Evolutionary conservation across 345 rosid genomes (phyloP).

Genomic region (Salix udensis): DNA sequence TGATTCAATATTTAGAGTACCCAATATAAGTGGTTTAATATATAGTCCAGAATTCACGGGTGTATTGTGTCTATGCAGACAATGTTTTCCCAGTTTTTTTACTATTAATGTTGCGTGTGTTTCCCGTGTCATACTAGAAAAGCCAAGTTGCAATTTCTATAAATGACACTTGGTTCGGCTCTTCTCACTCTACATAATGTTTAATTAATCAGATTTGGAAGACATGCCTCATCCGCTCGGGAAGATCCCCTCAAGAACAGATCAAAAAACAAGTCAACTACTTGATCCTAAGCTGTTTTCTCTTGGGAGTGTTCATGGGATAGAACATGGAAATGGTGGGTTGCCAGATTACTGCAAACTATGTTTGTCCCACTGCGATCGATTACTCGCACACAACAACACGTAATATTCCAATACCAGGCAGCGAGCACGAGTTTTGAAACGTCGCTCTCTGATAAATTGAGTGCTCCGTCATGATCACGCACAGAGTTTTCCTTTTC

Average conservation of each 20-base stretch:
- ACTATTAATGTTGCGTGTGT: background rate
- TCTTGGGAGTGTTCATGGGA: background rate
- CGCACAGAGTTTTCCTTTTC: background rate
- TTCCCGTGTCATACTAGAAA: background rate
- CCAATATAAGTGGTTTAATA: no score
- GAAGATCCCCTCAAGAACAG: background rate
- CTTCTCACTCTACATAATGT: background rate
- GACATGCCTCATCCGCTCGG: no score
- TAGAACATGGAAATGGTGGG: background rate
- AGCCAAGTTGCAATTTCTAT: background rate
- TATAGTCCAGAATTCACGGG: no score
- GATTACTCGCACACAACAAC: background rate
- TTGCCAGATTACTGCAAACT: background rate
- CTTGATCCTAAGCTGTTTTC: background rate
- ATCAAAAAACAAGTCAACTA: background rate
- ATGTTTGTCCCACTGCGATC: background rate
- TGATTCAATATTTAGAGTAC: no score
- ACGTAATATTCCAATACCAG: background rate
- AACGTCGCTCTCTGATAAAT: background rate
- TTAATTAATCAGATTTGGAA: background rate
- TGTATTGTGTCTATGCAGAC: no score
- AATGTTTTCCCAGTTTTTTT: no score
- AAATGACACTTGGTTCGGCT: background rate
- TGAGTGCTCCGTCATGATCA: background rate
- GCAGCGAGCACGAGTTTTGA: background rate